A percentile compares a stretch with the other conserved stretches of the same genome.
Evolutionary conservation across 192 early-diverging fungal species (phyloP).

Genomic region (Thoreauomyces humboldtii): DNA sequence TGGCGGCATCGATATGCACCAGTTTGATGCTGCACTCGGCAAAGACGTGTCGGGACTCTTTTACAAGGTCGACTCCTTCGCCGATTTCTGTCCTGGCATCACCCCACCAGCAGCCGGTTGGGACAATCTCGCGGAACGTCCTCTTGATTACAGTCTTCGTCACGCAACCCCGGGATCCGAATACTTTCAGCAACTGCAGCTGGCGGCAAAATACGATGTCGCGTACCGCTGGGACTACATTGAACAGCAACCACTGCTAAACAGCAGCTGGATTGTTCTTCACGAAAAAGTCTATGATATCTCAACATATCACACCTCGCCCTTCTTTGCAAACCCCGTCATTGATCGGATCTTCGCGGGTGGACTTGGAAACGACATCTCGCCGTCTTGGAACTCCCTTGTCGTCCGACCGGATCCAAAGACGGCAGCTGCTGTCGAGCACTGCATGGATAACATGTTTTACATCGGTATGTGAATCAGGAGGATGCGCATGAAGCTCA

Average conservation of each 20-base stretch:
- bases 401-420: slow-evolving; percentile 19
- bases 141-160: background rate
- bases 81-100: slow-evolving; percentile 36
- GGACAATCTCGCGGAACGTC: slow-evolving; percentile 37
- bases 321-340: slow-evolving; percentile 10
- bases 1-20: slow-evolving; percentile 10
- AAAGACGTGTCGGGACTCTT: slow-evolving; percentile 41
- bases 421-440: slow-evolving; percentile 38
- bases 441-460: slow-evolving; percentile 79
- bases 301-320: slow-evolving; percentile 18
- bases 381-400: slow-evolving; percentile 13
- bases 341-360: slow-evolving; percentile 10
- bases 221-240: slow-evolving; percentile 21
- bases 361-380: slow-evolving; percentile 15
- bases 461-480: too few relatives aligned
- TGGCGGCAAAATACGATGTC: slow-evolving; percentile 18
- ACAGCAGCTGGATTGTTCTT: slow-evolving; percentile 32
- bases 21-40: slow-evolving; percentile 24
- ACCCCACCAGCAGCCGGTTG: slow-evolving; percentile 25
- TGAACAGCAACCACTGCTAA: slow-evolving; percentile 20
- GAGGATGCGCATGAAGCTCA: too few relatives aligned
- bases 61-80: slow-evolving; percentile 27
- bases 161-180: background rate
- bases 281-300: slow-evolving; percentile 46
- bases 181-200: slow-evolving; percentile 1